Conservation (phyloP, 805 yeast species). For the Starmerella kuoi region DNA sequence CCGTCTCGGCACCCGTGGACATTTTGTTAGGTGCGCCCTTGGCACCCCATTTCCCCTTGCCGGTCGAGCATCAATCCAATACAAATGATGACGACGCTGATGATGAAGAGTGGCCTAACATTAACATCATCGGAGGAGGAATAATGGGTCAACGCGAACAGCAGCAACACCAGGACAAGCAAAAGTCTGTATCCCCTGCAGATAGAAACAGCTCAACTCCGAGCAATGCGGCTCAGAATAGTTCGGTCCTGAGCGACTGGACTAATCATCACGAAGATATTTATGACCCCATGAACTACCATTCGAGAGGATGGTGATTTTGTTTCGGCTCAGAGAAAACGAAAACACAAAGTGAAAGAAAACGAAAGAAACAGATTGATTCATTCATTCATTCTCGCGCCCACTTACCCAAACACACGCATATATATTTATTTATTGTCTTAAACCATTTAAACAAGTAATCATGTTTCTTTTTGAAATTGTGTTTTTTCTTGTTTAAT, state of each 20-base stretch:
- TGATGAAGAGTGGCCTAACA: not conserved
- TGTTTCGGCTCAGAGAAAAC: too few relatives aligned
- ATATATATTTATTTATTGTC: too few relatives aligned
- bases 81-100: not conserved
- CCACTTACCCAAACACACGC: too few relatives aligned
- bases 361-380: too few relatives aligned
- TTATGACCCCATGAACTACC: slow-evolving; percentile 22
- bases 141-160: not conserved
- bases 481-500: too few relatives aligned
- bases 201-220: slow-evolving; percentile 4
- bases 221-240: not conserved
- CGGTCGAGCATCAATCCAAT: not conserved
- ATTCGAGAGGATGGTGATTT: slow-evolving; percentile 24
- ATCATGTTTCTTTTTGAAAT: too few relatives aligned
- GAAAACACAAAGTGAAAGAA: too few relatives aligned
- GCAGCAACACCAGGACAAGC: not conserved
- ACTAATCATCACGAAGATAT: slow-evolving; percentile 18
- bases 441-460: too few relatives aligned
- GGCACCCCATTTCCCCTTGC: slow-evolving; percentile 16
- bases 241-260: slow-evolving; percentile 3
- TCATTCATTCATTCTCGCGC: too few relatives aligned
- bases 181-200: not conserved
- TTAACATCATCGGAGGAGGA: not conserved
- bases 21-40: slow-evolving; percentile 17
- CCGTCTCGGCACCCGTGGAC: slow-evolving; percentile 15